These are phyloP conservation scores for Trichothecium roseum DNA, from an alignment of 2,329 filamentous ascomycete genomes.

Conservation along the genomic window DNA sequence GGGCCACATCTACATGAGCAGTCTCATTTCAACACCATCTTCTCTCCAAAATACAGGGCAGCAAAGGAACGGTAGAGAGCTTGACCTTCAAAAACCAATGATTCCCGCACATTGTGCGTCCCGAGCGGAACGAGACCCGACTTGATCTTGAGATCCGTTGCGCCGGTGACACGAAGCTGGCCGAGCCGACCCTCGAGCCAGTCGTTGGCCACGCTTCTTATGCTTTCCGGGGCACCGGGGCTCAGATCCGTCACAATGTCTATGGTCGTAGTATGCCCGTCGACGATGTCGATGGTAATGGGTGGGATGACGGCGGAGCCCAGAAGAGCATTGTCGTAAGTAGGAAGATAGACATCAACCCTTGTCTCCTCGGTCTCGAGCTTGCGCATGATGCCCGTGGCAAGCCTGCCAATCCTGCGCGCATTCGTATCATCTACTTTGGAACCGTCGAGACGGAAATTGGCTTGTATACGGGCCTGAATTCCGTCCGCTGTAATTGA, in stretches of 20 bases:
- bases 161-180: conserved; percentile 60
- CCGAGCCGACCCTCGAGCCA: conserved; percentile 75
- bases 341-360: conserved; percentile 70
- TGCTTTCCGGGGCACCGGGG: conserved; percentile 65
- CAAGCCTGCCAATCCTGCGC: conserved; percentile 63
- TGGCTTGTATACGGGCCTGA: conserved; percentile 68
- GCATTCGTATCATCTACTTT: conserved; percentile 62
- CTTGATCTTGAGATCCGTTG: conserved; percentile 62
- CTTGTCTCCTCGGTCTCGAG: conserved; percentile 64
- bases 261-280: conserved; percentile 66
- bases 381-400: conserved; percentile 70
- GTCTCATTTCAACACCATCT: conserved; percentile 4
- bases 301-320: conserved; percentile 69
- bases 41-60: conserved; percentile 51
- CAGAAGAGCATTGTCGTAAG: conserved; percentile 67
- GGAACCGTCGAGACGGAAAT: conserved; percentile 69
- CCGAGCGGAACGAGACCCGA: conserved; percentile 74
- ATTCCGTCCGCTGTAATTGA: conserved; percentile 74
- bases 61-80: conserved; percentile 55
- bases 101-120: conserved; percentile 63
- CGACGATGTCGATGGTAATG: conserved; percentile 64
- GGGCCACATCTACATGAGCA: background rate
- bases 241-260: conserved; percentile 70
- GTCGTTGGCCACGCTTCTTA: conserved; percentile 74
- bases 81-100: conserved; percentile 75